Conservation (phyloP, 805 yeast species). For the Ogataea allantospora region DNA sequence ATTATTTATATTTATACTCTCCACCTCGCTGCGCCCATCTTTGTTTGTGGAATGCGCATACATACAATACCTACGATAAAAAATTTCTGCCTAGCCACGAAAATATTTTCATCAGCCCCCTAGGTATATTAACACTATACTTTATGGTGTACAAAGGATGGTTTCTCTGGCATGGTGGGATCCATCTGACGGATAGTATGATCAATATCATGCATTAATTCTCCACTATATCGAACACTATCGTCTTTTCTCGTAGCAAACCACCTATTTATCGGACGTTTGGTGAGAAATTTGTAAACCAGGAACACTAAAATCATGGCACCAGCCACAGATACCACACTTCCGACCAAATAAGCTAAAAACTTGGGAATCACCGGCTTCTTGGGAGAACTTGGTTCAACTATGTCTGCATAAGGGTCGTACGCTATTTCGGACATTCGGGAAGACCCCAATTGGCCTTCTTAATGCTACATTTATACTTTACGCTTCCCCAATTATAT, state of each 20-base stretch:
- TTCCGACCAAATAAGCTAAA: constrained; percentile 5
- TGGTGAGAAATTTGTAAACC: constrained; percentile 9
- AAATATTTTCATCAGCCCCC: constrained; percentile 2
- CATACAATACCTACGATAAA: constrained; percentile 5
- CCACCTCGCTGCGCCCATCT: constrained; percentile 13
- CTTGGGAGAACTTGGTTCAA: background rate
- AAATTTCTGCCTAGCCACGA: constrained; percentile 11
- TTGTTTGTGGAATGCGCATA: constrained; percentile 10
- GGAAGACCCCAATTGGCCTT: background rate
- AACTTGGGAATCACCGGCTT: constrained; percentile 5
- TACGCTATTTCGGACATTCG: constrained; percentile 7
- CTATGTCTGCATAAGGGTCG: constrained; percentile 1
- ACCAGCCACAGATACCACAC: constrained; percentile 9
- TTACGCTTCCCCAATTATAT: background rate
- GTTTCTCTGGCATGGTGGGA: constrained; percentile 10
- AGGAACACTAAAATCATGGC: constrained; percentile 10
- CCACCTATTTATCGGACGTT: constrained; percentile 1
- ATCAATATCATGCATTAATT: constrained; percentile 11
- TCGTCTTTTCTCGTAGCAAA: constrained; percentile 2
- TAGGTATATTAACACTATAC: constrained; percentile 1
- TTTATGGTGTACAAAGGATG: constrained; percentile 1
- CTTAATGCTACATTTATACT: background rate
- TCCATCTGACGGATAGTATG: constrained; percentile 8
- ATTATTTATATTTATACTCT: constrained; percentile 5
- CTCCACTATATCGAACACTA: constrained; percentile 8